phyloP scores from a whole-genome alignment of 176 grass and related monocot genomes.

The Sorghum bicolor region Sorghum_bicolor_NCBIv3 NC_012879.2:1710501-1711000 shows the following conservation, averaged over 20 bases:
- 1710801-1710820: too few species aligned
- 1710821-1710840: too few species aligned
- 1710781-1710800: too few species aligned
- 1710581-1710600: background rate
- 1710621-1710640: background rate
- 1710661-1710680: background rate
- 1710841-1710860: background rate
- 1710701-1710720: background rate
- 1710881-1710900: background rate
- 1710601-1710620: background rate
- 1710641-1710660: background rate
- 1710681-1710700: background rate
- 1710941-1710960: background rate
- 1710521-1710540: background rate
- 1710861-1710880: background rate
- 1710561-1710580: background rate
- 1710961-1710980: background rate
- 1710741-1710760: background rate
- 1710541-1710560: background rate
- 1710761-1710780: too few species aligned
- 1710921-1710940: background rate
- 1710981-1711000: background rate
- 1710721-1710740: background rate
- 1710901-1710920: background rate
- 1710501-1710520: background rate